Evolutionary conservation across 2,329 filamentous ascomycete species (phyloP).

Genomic region (Clonostachys rhizophaga): DNA sequence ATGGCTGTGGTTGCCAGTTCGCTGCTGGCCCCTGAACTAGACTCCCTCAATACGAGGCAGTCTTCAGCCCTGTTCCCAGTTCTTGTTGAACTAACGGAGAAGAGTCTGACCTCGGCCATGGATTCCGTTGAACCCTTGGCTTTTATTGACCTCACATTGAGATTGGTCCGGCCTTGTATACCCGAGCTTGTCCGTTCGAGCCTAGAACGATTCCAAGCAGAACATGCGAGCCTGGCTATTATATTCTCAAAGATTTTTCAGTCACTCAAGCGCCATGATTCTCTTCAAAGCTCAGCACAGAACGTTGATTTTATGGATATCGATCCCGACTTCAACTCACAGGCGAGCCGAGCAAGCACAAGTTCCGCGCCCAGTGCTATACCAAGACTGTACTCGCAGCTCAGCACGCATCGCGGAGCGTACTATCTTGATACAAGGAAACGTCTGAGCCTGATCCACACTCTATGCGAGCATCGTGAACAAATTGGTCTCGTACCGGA

Average conservation of each 20-base stretch:
- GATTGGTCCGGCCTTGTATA: constrained; percentile 37
- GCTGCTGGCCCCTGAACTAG: constrained; percentile 41
- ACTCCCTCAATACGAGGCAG: constrained; percentile 38
- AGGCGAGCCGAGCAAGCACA: constrained; percentile 42
- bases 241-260: constrained; percentile 34
- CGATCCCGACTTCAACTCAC: constrained; percentile 60
- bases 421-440: constrained; percentile 43
- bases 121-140: constrained; percentile 36
- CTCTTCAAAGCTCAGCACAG: constrained; percentile 22
- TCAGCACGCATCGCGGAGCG: constrained; percentile 33
- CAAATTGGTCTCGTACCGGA: constrained; percentile 45
- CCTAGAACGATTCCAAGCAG: constrained; percentile 28
- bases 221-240: constrained; percentile 32
- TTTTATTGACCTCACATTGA: constrained; percentile 41
- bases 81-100: constrained; percentile 33
- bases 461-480: constrained; percentile 32
- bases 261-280: constrained; percentile 19
- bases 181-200: constrained; percentile 33
- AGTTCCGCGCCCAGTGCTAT: constrained; percentile 29
- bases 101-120: constrained; percentile 31
- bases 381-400: constrained; percentile 37
- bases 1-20: constrained; percentile 39
- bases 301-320: constrained; percentile 59
- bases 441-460: constrained; percentile 38
- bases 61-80: constrained; percentile 41